A percentile compares a stretch with the other conserved stretches of the same genome.
Conservation (phyloP, 2,329 filamentous ascomycete genomes). For the Akanthomyces uredinophilus region DNA sequence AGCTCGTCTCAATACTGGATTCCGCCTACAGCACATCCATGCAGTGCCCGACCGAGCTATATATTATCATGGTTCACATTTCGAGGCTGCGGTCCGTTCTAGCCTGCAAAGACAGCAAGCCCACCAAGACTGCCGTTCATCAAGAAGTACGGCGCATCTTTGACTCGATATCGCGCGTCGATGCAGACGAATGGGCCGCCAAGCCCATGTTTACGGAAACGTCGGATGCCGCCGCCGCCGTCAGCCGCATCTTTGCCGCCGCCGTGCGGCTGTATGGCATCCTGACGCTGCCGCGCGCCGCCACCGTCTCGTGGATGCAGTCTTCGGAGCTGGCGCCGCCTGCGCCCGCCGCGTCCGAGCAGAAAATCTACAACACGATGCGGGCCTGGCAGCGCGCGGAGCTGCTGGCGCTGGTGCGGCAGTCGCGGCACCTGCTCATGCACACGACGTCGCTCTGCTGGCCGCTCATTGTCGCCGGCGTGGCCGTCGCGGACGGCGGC, state of each 20-base stretch:
- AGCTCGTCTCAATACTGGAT: neutral
- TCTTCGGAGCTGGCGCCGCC: neutral
- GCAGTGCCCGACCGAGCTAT: neutral
- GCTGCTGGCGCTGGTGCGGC: neutral
- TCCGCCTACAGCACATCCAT: neutral
- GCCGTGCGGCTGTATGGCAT: neutral
- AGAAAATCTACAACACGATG: neutral
- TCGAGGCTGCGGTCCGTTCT: neutral
- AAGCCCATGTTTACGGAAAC: neutral
- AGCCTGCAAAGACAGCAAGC: neutral
- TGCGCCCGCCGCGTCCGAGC: neutral
- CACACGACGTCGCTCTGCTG: neutral
- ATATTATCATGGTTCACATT: neutral
- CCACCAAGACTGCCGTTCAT: neutral
- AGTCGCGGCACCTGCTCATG: neutral
- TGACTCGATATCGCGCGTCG: neutral
- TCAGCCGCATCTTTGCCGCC: neutral
- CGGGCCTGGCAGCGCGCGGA: neutral
- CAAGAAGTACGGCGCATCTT: neutral
- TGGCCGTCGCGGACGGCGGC: neutral
- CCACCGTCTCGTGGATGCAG: neutral
- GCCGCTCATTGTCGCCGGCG: conserved; percentile 7
- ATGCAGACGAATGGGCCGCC: neutral
- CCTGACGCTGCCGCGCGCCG: conserved; percentile 1
- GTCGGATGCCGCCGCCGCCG: neutral